Base-by-base conservation (phyloP, 176 grass and related monocot genomes). In the Eragrostis nindensis region DNA sequence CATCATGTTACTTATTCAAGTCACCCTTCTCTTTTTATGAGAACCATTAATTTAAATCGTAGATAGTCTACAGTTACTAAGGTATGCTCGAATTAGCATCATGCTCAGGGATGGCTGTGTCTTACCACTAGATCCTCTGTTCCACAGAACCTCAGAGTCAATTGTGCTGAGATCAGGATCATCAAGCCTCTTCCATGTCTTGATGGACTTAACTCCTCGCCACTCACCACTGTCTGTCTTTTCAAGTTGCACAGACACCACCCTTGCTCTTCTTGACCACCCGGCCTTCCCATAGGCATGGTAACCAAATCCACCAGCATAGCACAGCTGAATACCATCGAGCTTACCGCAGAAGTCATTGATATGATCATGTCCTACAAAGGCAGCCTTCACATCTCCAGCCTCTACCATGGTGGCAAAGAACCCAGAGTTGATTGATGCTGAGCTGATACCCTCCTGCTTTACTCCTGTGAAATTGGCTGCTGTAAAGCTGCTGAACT, bases 111-210 rank as follows among this genome's bases (percentile, higher is more conserved):
- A 81, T 27, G 59, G 10, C 8, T n/a, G 40, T 43, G 36, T 26
- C 88, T 86, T 92, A 94, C 95, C 92, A 59, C 82, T 87, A 40
- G 77, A 83, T 56, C 84, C 92, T 68, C 61, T 91, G 62, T 87
- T 98, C 95, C 95, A 98, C 24, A 98, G 88, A 62, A 98, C 84
- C 73, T 95, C 77, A 11, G 90, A 87, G 40, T 98, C 95, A 66
- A 89, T 93, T n/a, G 81, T 95, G 57, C 88, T 93, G 43, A 98
- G 92, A 61, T 83, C 72, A 38, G 78, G 30, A 84, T 98, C 95
- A 60, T 98, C 95, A 69, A 95, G 90, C 54, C 92, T 91, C 80
- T 95, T 98, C 95, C 95, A 98, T 60, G 95, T 93, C 90, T 93
- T 98, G 67, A 98, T 98, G 22, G 90, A 98, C 74, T 98, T 95